Percentiles rank a stretch among this genome's conserved stretches.
phyloP scores from a whole-genome alignment of 164 flowering plant species.

The Buxus sempervirens region DNA sequence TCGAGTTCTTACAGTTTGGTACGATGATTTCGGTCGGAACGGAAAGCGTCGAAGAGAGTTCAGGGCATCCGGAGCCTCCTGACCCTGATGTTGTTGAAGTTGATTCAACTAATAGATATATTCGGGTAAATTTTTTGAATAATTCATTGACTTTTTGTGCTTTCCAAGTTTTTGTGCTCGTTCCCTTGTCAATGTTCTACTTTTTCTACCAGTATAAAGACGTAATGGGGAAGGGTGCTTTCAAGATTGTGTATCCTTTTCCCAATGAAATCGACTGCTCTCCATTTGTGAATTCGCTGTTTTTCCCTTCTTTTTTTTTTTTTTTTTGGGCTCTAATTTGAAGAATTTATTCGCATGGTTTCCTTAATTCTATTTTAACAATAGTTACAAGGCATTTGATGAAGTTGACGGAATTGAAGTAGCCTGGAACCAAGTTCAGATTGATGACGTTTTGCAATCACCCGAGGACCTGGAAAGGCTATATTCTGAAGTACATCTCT shows the following conservation, averaged over 20 bases:
- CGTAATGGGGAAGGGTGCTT: slow-evolving; percentile 63
- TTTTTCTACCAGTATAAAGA: slow-evolving; percentile 44
- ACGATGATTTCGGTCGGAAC: slow-evolving; percentile 19
- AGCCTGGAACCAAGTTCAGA: slow-evolving; percentile 64
- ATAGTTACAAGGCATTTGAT: slow-evolving; percentile 63
- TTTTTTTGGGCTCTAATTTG: background rate
- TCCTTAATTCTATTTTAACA: slow-evolving; percentile 12
- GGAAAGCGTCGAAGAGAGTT: slow-evolving; percentile 19
- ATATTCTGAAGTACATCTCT: slow-evolving; percentile 58
- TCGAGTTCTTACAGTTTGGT: slow-evolving; percentile 7
- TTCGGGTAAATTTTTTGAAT: slow-evolving; percentile 34
- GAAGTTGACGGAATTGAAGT: slow-evolving; percentile 70
- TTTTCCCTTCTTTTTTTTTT: background rate
- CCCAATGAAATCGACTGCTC: no score
- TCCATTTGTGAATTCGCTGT: background rate
- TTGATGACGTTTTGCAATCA: slow-evolving; percentile 52
- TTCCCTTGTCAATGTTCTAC: slow-evolving; percentile 1
- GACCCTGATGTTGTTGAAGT: slow-evolving; percentile 43
- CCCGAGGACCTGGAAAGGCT: slow-evolving; percentile 55
- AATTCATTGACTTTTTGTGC: background rate
- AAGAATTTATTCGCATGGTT: slow-evolving; percentile 5
- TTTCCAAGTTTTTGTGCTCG: no score
- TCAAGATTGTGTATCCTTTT: slow-evolving; percentile 53
- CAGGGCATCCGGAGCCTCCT: slow-evolving; percentile 26
- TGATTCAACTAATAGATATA: slow-evolving; percentile 50